phyloP scores from a whole-genome alignment of 139 green algal genomes.

The Tetradesmus lagerheimii region DNA sequence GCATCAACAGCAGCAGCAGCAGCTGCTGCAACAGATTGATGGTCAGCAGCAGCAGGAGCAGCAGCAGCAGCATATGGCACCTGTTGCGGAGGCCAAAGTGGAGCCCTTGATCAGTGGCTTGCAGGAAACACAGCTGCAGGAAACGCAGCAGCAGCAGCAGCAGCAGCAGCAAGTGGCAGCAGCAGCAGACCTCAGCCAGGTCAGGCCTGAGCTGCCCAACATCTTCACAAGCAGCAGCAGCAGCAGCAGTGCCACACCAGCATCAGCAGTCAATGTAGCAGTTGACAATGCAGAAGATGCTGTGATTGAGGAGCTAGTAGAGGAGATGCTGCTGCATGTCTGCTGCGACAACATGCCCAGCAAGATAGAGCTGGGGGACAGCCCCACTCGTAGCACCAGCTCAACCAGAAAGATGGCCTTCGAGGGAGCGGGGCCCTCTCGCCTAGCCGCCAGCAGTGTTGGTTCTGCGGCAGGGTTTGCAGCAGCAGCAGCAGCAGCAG shows the following conservation, averaged over 20 bases:
- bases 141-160: not conserved
- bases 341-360: slow-evolving; percentile 1
- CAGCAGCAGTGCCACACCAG: not conserved
- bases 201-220: not conserved
- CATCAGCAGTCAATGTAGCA: slow-evolving; percentile 21
- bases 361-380: slow-evolving; percentile 40
- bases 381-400: slow-evolving; percentile 11
- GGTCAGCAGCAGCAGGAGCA: slow-evolving; percentile 11
- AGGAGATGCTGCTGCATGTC: slow-evolving; percentile 26
- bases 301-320: slow-evolving; percentile 37
- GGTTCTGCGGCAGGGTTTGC: not conserved
- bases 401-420: slow-evolving; percentile 7
- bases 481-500: slow-evolving; percentile 18
- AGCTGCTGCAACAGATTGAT: too few species aligned
- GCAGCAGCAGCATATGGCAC: slow-evolving; percentile 4
- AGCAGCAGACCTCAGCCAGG: not conserved
- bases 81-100: not conserved
- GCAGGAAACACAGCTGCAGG: not conserved
- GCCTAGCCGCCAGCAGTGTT: not conserved
- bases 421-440: not conserved
- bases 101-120: not conserved
- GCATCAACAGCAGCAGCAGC: not conserved
- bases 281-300: not conserved
- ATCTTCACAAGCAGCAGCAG: not conserved
- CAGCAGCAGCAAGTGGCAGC: not conserved